Base-by-base conservation (phyloP, 495 filamentous ascomycete genomes). In the Aspergillus panamensis region DNA sequence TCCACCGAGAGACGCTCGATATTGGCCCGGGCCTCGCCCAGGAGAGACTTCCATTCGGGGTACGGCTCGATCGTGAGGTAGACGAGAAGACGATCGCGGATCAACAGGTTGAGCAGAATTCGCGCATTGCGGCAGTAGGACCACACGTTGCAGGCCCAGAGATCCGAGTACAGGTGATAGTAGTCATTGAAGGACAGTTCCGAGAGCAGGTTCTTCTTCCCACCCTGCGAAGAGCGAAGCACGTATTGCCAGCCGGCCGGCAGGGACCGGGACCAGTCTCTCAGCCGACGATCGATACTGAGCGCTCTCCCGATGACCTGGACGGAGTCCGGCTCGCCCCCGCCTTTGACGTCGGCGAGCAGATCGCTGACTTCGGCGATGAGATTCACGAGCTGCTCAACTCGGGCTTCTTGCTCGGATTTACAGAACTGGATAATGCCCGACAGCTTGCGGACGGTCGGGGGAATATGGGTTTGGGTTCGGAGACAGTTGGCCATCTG, bases 101-200 rank as follows among this genome's bases (percentile, higher is more conserved):
- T 50, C 7, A 43, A 32, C 9, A 58, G 48, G 20, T 58, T 58
- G 0, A 58, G 33, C 8, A 43, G 47, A 3, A 58, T 51, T 0
- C 55, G 55, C 9, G 48, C 55, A 10, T 50, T 58, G 8, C 55
- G 55, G 35, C 43, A 58, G 37, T 51, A 58, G 33, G 39, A 42
- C 55, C 55, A 58, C 16, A 58, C 37, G 25, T 58, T 58, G 47
- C 55, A 58, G 10, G 55, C 55, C 55, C 55, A 58, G 16, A 58
- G 21, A 44, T 58, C 55, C 0, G 33, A 14, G 19, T 58, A 58
- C 3, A 58, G 14, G 19, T 58, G 48, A 44, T 58, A 58, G 10
- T 42, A 50, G n/a, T 51, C 55, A 12, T 58, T 43, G n/a, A 31
- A 32, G n/a, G 48, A n/a, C 6, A 43, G 37, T 31, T 57, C 55